Base-by-base conservation (phyloP, 2,329 filamentous ascomycete species). In the Apiospora aurea region DNA sequence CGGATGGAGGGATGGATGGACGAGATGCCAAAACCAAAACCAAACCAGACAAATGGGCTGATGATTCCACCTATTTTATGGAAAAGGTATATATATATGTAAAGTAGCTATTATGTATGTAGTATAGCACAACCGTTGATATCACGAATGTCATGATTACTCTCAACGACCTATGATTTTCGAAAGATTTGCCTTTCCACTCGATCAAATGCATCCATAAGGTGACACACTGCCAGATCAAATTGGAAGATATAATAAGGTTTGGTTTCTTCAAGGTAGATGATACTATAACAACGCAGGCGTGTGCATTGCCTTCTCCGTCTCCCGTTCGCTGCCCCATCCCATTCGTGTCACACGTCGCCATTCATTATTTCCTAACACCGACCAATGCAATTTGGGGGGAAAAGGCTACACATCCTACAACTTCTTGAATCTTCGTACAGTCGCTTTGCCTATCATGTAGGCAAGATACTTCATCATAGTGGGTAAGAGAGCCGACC, bases 331-430 rank as follows among this genome's bases (percentile, higher is more conserved):
- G 18, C 29, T 41, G 34, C 29, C 18, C n/a, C 49, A 21, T 21
- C 18, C 57, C 57, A n/a, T 38, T 64, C 57, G 13, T 64, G 26
- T 61, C 53, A 61, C 53, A 61, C 53, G 29, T 61, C 29, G 53
- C 53, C 29, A 41, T 41, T 41, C 57, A 64, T 64, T n/a, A 64
- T 64, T 64, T 64, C 57, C 57, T 64, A 64, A 64, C 57, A 34
- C 57, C 57, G 57, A 41, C 57, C 57, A 64, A 64, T 64, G 57
- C 57, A 64, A 21, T 64, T 29, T 29, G 26, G 29, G 57, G 29
- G 53, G 34, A 38, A 64, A 64, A 64, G 29, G 18, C 57, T 64
- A 64, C 29, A 64, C 29, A 34, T 61, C 29, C 53, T 61, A 61
- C 38, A 47, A 47, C 29, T 38, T 38, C 57, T 64, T 57, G 18